Evolutionary conservation across 805 yeast genomes (phyloP), one percentile per base, ranked within the genome.

Genomic region (Suhomyces emberorum): DNA sequence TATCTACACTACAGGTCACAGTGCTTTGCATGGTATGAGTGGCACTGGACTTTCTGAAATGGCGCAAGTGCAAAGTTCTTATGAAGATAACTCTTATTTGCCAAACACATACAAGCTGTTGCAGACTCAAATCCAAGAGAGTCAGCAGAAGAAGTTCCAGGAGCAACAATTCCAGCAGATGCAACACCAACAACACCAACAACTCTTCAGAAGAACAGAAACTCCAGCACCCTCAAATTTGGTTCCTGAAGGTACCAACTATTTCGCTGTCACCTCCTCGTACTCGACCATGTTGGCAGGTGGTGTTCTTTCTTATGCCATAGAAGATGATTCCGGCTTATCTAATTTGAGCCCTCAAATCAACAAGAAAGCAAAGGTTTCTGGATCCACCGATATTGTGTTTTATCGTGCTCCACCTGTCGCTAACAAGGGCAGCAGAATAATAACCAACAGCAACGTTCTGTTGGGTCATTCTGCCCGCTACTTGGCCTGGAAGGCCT

Each of bases 391-490:
- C 14, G 44, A 41, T 24, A 49, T 77, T 11, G 54, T 83, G 12
- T 83, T 88, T 85, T 82, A 76, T 55, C 70, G 81, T 48, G 77
- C 85, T 0, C 83, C 88, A 2, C 84, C 88, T 17, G 63, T 74
- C 8, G 61, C 68, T 20, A 52, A 76, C 8, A 21, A 38, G 10
- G 44, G 42, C 11, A 47, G 47, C 19, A 35, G 44, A 37, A 41
- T 47, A 22, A 37, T 49, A 18, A 49, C 57, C 61, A 76, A n/a
- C 69, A 41, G 34, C 21, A 27, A 32, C 3, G 45, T 57, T 18
- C 72, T 73, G 24, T 54, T 81, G 24, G 88, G 95, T 4, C 95
- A 87, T 51, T 76, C 84, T 34, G 86, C 88, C 2, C 70, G 72
- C 50, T 88, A 84, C 52, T 57, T 88, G 53, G 85, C 87, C 1